Evolutionary conservation across 345 rosid species (phyloP).

Genomic region (rapeseed (Brassica napus)): DNA sequence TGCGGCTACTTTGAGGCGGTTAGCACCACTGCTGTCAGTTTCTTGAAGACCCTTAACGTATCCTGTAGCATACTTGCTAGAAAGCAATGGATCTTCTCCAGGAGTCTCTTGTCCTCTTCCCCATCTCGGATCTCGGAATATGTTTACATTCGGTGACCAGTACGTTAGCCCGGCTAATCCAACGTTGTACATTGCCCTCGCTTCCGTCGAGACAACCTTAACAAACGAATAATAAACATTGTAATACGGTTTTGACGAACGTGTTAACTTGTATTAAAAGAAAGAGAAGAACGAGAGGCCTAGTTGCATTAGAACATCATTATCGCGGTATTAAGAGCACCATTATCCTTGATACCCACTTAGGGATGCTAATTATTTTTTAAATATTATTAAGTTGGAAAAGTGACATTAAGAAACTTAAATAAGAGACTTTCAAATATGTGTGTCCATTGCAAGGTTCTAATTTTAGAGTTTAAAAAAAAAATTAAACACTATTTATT

Average conservation of each 20-base stretch:
- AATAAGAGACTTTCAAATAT: too few relatives aligned
- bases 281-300: constrained; percentile 13
- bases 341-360: too few relatives aligned
- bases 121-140: constrained; percentile 96
- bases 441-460: too few relatives aligned
- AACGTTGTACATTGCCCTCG: constrained; percentile 95
- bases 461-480: too few relatives aligned
- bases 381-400: too few relatives aligned
- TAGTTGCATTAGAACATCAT: neutral
- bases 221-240: neutral
- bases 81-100: constrained; percentile 86
- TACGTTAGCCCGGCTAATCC: constrained; percentile 86
- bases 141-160: constrained; percentile 93
- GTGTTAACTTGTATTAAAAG: constrained; percentile 32
- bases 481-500: too few relatives aligned
- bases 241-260: neutral
- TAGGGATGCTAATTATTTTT: too few relatives aligned
- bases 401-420: too few relatives aligned
- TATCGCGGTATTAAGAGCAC: too few relatives aligned
- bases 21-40: constrained; percentile 50
- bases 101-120: constrained; percentile 97
- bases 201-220: constrained; percentile 92
- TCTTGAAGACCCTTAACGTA: constrained; percentile 81
- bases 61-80: constrained; percentile 68
- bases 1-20: constrained; percentile 86